Conservation (phyloP, 352 stramenopile species). For the Plasmopara muralis region DNA sequence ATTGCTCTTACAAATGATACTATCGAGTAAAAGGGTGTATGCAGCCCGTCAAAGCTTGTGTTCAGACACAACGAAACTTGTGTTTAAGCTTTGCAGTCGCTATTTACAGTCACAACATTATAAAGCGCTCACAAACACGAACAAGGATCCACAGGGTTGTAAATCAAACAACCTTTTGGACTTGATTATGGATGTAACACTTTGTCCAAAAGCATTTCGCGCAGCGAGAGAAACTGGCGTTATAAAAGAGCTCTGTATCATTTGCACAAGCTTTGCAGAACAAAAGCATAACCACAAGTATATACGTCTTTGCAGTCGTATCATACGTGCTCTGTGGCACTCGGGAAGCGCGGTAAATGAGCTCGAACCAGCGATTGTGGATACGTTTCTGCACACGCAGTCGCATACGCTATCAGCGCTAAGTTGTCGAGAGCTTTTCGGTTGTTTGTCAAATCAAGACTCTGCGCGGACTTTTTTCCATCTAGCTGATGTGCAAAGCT, state of each 20-base stretch:
- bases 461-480: constrained; percentile 15
- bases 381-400: constrained; percentile 1
- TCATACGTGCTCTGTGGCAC: constrained; percentile 1
- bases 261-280: neutral
- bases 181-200: constrained; percentile 2
- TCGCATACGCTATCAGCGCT: neutral
- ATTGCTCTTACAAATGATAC: constrained; percentile 8
- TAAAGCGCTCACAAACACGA: constrained; percentile 1
- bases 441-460: constrained; percentile 6
- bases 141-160: neutral
- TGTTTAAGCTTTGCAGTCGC: constrained; percentile 13
- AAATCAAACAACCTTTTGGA: constrained; percentile 4
- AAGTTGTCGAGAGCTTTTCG: constrained; percentile 8
- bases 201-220: constrained; percentile 4
- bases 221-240: constrained; percentile 8
- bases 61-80: neutral
- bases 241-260: constrained; percentile 8
- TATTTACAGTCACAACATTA: constrained; percentile 3
- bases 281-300: constrained; percentile 1
- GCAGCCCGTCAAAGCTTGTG: neutral
- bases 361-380: neutral
- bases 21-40: constrained; percentile 11
- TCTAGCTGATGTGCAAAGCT: constrained; percentile 14
- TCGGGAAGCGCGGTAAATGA: constrained; percentile 7
- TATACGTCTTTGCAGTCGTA: constrained; percentile 1